A percentile compares a stretch with the other conserved stretches of the same genome.
Conservation (phyloP, 495 filamentous ascomycete genomes). For the Xeromyces bisporus region DNA sequence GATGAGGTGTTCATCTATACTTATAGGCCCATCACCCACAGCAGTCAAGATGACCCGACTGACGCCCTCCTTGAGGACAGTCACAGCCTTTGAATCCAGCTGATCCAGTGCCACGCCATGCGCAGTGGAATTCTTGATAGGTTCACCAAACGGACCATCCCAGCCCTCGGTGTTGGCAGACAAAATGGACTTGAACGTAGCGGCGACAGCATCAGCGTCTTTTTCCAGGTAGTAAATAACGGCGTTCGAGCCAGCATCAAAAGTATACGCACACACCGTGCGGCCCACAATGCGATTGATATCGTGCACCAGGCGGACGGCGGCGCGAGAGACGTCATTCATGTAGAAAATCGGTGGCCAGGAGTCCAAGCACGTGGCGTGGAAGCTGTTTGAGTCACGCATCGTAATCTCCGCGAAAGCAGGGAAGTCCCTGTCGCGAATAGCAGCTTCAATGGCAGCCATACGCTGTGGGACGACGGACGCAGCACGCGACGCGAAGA, state of each 20-base stretch:
- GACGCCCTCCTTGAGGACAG: slow-evolving; percentile 57
- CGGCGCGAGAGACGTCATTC: slow-evolving; percentile 77
- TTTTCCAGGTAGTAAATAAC: slow-evolving; percentile 86
- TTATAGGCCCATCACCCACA: slow-evolving; percentile 78
- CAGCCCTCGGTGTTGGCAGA: slow-evolving; percentile 40
- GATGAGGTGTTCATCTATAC: slow-evolving; percentile 61
- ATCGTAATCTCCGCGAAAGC: slow-evolving; percentile 83
- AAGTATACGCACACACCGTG: slow-evolving; percentile 81
- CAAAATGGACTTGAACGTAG: slow-evolving; percentile 42
- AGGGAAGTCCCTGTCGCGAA: slow-evolving; percentile 59
- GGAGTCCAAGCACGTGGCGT: slow-evolving; percentile 86
- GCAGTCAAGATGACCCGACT: slow-evolving; percentile 77
- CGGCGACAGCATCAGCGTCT: slow-evolving; percentile 52
- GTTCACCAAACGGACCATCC: slow-evolving; percentile 35
- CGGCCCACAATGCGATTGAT: slow-evolving; percentile 63
- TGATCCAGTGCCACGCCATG: slow-evolving; percentile 30
- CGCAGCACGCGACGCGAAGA: slow-evolving; percentile 58
- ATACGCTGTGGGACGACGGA: slow-evolving; percentile 70
- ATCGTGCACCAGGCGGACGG: slow-evolving; percentile 71
- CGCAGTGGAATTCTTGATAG: slow-evolving; percentile 27
- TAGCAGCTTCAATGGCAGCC: slow-evolving; percentile 71
- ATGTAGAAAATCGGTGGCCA: slow-evolving; percentile 96
- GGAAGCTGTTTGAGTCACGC: slow-evolving; percentile 92
- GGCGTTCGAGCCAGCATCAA: slow-evolving; percentile 92
- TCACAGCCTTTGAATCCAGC: slow-evolving; percentile 38